Percentiles rank a stretch among this genome's conserved stretches.
Evolutionary conservation across 2,329 filamentous ascomycete species (phyloP).

Genomic region (Aureobasidium uvarum): DNA sequence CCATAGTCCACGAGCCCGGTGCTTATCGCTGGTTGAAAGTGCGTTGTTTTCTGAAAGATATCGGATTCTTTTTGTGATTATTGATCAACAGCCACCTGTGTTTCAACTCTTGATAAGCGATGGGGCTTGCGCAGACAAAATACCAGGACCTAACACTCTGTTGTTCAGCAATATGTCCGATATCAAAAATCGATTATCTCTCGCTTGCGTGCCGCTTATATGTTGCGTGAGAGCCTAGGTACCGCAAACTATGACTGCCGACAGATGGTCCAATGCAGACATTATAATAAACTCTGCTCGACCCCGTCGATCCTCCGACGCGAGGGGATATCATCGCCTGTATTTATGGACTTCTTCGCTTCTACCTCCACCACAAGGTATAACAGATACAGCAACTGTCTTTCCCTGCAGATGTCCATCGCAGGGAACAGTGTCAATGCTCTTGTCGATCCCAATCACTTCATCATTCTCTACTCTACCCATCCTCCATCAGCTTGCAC

Average conservation of each 20-base stretch:
- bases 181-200: neutral
- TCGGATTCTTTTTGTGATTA: neutral
- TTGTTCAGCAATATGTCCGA: neutral
- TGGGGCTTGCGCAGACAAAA: neutral
- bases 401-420: constrained; percentile 6
- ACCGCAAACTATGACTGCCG: neutral
- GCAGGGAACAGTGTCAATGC: neutral
- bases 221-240: too few relatives aligned
- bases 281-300: neutral
- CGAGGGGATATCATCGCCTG: neutral
- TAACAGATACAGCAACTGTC: neutral
- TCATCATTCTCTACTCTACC: neutral
- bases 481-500: too few relatives aligned
- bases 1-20: neutral
- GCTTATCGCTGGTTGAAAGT: neutral
- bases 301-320: neutral
- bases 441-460: neutral
- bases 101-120: neutral
- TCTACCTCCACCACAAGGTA: neutral
- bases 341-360: neutral
- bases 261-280: neutral
- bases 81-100: neutral
- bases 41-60: neutral
- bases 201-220: neutral
- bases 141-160: neutral